Evolutionary conservation across 2,329 filamentous ascomycete species (phyloP).

Genomic region (Paramyrothecium sp.): DNA sequence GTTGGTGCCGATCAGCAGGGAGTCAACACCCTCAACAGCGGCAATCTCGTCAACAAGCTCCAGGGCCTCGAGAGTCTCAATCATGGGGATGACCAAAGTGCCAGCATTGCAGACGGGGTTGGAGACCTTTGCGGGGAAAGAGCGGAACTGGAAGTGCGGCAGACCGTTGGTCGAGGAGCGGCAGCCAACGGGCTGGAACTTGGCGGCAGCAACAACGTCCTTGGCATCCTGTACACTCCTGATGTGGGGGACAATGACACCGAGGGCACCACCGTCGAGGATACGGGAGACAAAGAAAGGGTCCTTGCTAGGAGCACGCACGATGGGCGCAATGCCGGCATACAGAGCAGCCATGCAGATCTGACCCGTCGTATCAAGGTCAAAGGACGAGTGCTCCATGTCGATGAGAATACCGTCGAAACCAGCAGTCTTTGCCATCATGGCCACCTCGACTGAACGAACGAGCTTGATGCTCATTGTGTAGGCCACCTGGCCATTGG

Average conservation of each 20-base stretch:
- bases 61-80: slow-evolving; percentile 23
- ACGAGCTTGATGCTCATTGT: slow-evolving; percentile 28
- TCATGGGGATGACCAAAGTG: slow-evolving; percentile 25
- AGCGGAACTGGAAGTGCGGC: slow-evolving; percentile 16
- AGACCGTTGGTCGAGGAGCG: slow-evolving; percentile 19
- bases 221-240: slow-evolving; percentile 18
- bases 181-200: slow-evolving; percentile 21
- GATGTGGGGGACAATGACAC: slow-evolving; percentile 22
- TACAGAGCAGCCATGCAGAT: slow-evolving; percentile 27
- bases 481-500: slow-evolving; percentile 20
- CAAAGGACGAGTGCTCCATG: slow-evolving; percentile 33
- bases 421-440: slow-evolving; percentile 30
- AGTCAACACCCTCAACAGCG: slow-evolving; percentile 37
- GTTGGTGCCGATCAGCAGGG: slow-evolving; percentile 40
- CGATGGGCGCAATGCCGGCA: slow-evolving; percentile 23
- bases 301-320: slow-evolving; percentile 20
- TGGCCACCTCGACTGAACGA: slow-evolving; percentile 26
- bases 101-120: slow-evolving; percentile 16
- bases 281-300: slow-evolving; percentile 22
- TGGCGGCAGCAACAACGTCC: slow-evolving; percentile 21
- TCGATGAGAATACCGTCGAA: slow-evolving; percentile 36
- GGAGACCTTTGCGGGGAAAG: slow-evolving; percentile 15
- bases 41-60: slow-evolving; percentile 27
- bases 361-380: slow-evolving; percentile 27
- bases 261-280: slow-evolving; percentile 21